Conservation (phyloP, 108 stramenopile species). For the Fistulifera solaris region DNA sequence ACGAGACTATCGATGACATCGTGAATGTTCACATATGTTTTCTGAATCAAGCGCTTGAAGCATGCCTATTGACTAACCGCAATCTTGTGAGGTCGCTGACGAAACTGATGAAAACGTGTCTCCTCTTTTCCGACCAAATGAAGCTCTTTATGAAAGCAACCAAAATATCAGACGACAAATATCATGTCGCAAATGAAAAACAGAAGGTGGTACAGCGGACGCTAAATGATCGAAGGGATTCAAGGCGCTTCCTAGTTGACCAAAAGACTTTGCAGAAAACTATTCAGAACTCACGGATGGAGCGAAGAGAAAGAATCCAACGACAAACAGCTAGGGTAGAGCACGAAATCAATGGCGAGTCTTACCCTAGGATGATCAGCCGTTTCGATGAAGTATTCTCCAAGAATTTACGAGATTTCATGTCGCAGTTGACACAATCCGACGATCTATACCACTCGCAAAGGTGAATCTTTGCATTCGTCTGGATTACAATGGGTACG, state of each 20-base stretch:
- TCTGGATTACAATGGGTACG: slow-evolving; percentile 82
- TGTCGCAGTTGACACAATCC: slow-evolving; percentile 39
- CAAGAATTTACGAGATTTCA: slow-evolving; percentile 59
- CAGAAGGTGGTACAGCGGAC: slow-evolving; percentile 24
- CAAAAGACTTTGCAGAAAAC: slow-evolving; percentile 16
- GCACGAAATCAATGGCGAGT: slow-evolving; percentile 49
- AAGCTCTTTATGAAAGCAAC: slow-evolving; percentile 68
- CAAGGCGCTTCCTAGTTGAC: slow-evolving; percentile 3
- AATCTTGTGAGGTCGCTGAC: slow-evolving; percentile 61
- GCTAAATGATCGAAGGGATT: slow-evolving; percentile 15
- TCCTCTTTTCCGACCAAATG: slow-evolving; percentile 78
- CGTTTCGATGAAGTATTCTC: slow-evolving; percentile 73
- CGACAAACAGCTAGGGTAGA: slow-evolving; percentile 31
- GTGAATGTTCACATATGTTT: slow-evolving; percentile 79
- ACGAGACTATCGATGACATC: slow-evolving; percentile 83
- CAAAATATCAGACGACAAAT: slow-evolving; percentile 35
- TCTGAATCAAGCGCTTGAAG: slow-evolving; percentile 73
- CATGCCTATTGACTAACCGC: slow-evolving; percentile 88
- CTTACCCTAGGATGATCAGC: slow-evolving; percentile 66
- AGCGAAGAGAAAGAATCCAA: slow-evolving; percentile 5
- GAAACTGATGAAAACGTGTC: slow-evolving; percentile 74
- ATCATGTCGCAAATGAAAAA: slow-evolving; percentile 25
- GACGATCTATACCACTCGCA: slow-evolving; percentile 44
- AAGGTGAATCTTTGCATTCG: slow-evolving; percentile 56
- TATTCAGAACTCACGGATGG: slow-evolving; percentile 2